A percentile compares a stretch with the other conserved stretches of the same genome.
These are phyloP conservation scores for Xylariaceae sp. DNA, from an alignment of 2,329 filamentous ascomycete species.

Conservation along the genomic window DNA sequence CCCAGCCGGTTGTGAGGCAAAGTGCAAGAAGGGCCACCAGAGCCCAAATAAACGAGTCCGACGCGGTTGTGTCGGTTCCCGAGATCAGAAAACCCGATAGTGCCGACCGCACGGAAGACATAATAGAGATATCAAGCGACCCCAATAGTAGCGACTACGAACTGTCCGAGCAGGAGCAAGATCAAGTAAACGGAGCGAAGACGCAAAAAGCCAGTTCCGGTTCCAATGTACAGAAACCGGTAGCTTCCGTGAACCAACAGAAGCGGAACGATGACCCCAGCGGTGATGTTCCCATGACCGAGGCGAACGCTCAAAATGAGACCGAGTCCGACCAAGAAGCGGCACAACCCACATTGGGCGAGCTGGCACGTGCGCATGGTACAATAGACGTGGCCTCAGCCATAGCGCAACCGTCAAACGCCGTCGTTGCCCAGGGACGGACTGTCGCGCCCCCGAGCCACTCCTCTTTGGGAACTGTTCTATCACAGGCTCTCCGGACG, in stretches of 20 bases:
- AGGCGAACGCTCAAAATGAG: conserved; percentile 26
- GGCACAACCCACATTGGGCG: conserved; percentile 71
- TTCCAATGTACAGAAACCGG: conserved; percentile 5
- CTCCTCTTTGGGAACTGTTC: conserved; percentile 83
- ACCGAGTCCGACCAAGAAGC: conserved; percentile 43
- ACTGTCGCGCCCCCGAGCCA: conserved; percentile 59
- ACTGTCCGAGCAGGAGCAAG: conserved; percentile 39
- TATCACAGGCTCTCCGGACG: conserved; percentile 86
- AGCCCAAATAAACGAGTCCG: conserved; percentile 53
- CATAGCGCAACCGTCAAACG: conserved; percentile 39
- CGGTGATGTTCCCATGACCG: conserved; percentile 28
- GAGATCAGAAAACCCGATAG: conserved; percentile 35
- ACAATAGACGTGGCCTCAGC: conserved; percentile 70
- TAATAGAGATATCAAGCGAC: conserved; percentile 56
- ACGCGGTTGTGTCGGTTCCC: conserved; percentile 45
- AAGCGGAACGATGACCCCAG: conserved; percentile 25
- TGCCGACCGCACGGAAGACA: conserved; percentile 30
- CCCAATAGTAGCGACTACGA: conserved; percentile 43
- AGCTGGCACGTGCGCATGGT: conserved; percentile 69
- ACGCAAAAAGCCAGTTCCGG: conserved; percentile 6
- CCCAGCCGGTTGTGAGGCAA: conserved; percentile 48
- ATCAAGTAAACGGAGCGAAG: conserved; percentile 16
- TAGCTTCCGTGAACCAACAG: conserved; percentile 15
- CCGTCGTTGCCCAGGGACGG: conserved; percentile 40
- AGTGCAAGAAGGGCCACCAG: conserved; percentile 47